Base-by-base conservation (phyloP, 2,329 filamentous ascomycete genomes). In the Fusarium temperatum region DNA sequence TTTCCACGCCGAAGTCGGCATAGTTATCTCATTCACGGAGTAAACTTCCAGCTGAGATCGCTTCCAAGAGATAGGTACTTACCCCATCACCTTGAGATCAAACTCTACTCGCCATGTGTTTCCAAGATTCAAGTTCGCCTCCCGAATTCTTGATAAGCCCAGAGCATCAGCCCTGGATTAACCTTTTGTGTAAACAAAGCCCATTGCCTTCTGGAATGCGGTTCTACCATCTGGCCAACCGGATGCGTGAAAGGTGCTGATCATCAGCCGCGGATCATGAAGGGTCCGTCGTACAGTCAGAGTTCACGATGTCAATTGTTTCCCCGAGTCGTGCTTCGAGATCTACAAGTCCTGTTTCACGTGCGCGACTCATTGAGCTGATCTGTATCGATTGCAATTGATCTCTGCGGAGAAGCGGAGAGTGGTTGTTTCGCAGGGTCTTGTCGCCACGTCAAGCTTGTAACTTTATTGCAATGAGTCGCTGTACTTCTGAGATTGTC, bases 51-150 rank as follows among this genome's bases (percentile, higher is more conserved):
- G 13, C 55, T 42, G n/a, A 39, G n/a, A 39, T 54, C 45, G 18
- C 17, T 41, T 61, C 35, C 28, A 50, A 9, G 24, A 50, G 24
- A 36, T 47, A 50, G 18, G 30, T 47, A 55, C 45, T 36, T 61
- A 51, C 42, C 58, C 71, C 50, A 47, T 39, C 47, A 69, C 28
- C 56, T 60, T 18, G 15, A 58, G 35, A 60, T 66, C 45, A 60
- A 68, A 68, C 59, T 69, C 68, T 72, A 73, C 72, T 50, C 53
- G 72, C 72, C 72, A 75, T 75, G 72, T 75, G 72, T 55, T 66
- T 58, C 26, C 17, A 20, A 54, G 54, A 48, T 61, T 66, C 59
- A 65, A 62, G 51, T 74, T 59, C 63, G 42, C 30, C 54, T 56
- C 36, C 30, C 30, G 35, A 53, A 35, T 44, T 66, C 28, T 48